Evolutionary conservation across 768 basidiomycete species (phyloP), one percentile per base, ranked within the genome.

Genomic region (Glaciozyma antarctica): DNA sequence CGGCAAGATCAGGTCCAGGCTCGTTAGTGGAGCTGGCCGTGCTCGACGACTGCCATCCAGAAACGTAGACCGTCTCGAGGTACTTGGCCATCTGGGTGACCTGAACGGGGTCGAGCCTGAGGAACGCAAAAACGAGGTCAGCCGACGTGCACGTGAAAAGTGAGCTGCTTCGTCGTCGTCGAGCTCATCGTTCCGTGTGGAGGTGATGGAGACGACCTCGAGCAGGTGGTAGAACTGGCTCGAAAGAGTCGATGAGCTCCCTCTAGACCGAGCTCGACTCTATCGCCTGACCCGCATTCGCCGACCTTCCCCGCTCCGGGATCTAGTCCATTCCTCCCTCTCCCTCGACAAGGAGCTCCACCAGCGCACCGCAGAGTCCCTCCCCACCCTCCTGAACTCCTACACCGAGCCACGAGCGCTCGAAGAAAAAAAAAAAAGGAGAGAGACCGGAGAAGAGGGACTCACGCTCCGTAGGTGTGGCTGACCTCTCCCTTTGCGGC

Each of bases 381-480:
- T 15, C 12, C n/a, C n/a, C 13, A n/a, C 13, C n/a, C 9, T 51
- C 22, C 9, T 7, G 22, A n/a, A 26, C n/a, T 24, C 49, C 24
- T 10, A 5, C 49, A 12, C 49, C n/a, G 49, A n/a, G n/a, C n/a
- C n/a, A n/a, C n/a, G n/a, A 2, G n/a, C 49, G 32, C 32, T 32
- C 32, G 9, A 32, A 32, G 56, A 47, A 41, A n/a, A 44, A 26
- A 32, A 55, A 47, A 7, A 15, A 1, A 12, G 58, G 3, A 0
- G 49, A n/a, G n/a, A n/a, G n/a, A 32, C 32, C 8, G 12, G 38
- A 15, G 6, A 48, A 8, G 19, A 24, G 30, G 4, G 38, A 87
- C 93, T 83, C 76, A 97, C 91, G 93, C 93, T 80, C 95, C 95
- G 75, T 98, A 99, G 67, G 95, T 99, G 76, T 93, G 90, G 26